Base-by-base conservation (phyloP, 2,329 filamentous ascomycete genomes). In the Cladorrhinum sp. region DNA sequence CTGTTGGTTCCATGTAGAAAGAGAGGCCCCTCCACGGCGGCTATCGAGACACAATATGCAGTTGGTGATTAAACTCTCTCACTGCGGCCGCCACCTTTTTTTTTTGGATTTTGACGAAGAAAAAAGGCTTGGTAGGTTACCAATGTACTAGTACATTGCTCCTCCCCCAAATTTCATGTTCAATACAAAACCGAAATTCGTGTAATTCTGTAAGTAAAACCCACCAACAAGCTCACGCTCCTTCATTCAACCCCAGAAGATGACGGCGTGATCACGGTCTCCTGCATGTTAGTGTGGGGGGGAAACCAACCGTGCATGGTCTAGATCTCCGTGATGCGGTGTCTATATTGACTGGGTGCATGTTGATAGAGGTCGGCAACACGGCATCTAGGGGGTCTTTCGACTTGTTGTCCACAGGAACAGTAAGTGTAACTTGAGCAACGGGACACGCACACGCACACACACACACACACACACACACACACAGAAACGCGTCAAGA, bases 41-140 rank as follows among this genome's bases (percentile, higher is more conserved):
- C 59, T 61, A 63, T 63, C 49, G 62, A 60, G 61, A 58, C 48
- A 23, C 54, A 51, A 51, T 21, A 20, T 50, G 48, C 28, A 53
- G 57, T 59, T 57, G 57, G 57, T 28, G 42, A 21, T 46, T 46
- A 3, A 18, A 16, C n/a, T 24, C 24, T 57, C 16, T 21, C 24
- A 5, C 46, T 33, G 28, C 28, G 52, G 28, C 52, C 52, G 26
- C 26, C 28, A 20, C n/a, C 20, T 16, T 36, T 28, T 9, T n/a
- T n/a, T n/a, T n/a, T n/a, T n/a, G n/a, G 26, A 30, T 30, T 10
- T 30, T 5, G 26, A 30, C 26, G 26, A n/a, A n/a, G n/a, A n/a
- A n/a, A 30, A 26, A 36, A 16, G 21, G 21, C 53, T 23, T 56
- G 24, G 46, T 60, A 51, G 16, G n/a, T n/a, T n/a, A n/a, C n/a